Evolutionary conservation across 202 grass and related monocot genomes (phyloP), one percentile per base, ranked within the genome.

Genomic region (Schoenoplectus triqueter): DNA sequence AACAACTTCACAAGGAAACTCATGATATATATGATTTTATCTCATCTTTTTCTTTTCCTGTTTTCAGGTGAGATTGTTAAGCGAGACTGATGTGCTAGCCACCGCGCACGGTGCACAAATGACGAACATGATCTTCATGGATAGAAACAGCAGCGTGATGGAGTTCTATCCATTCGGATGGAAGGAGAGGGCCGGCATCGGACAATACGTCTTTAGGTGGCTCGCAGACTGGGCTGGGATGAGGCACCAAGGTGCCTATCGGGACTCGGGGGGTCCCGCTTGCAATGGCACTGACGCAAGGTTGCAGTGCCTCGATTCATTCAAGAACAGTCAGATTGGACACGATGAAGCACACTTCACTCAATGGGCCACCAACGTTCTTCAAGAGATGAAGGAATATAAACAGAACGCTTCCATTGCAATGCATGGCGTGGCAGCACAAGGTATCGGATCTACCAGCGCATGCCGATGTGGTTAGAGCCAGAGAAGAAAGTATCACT

Each of bases 51-150:
- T 31, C 31, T 31, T 31, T 82, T 50, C 10, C 1, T 55, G 56
- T 59, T 68, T 6, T 45, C 70, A 97, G 94, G 94, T 94, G 85
- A 78, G 60, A 79, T 0, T 97, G 69, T 14, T 94, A 61, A 94
- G 90, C 60, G 63, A 82, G 59, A 94, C 92, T 1, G 85, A 97
- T 15, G 78, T 97, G 79, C 66, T 92, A 14, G 66, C 84, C 18
- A 88, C 85, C 0, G 49, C 92, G 5, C 94, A 94, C 21, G 90
- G 94, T 4, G 92, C 87, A 3, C 94, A 92, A 87, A 56, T 97
- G 88, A 88, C 88, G 2, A 97, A 94, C 87, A 11, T 89, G 83
- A 21, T 94, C 41, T 94, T 97, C 76, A 97, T 94, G 94, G 92
- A 90, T 0, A 77, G 71, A 84, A 88, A 79, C 65, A 94, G 88